A percentile compares a stretch with the other conserved stretches of the same genome.
phyloP scores from a whole-genome alignment of 495 filamentous ascomycete genomes.

The Diplogelasinospora grovesii region DNA sequence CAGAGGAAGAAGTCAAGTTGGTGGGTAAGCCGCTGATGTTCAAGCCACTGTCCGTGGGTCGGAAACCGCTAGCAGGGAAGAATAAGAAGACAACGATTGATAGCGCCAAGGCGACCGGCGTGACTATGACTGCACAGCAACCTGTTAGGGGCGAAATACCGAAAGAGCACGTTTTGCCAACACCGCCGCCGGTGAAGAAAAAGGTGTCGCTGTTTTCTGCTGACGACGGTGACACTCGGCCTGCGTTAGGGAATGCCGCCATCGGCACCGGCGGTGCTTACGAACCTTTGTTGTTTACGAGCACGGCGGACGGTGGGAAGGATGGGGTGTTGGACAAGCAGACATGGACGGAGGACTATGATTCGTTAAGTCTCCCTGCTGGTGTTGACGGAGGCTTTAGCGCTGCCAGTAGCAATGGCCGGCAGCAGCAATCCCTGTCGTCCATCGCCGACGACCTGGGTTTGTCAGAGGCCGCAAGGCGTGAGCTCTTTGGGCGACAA shows the following conservation, averaged over 20 bases:
- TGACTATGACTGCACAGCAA: slow-evolving; percentile 3
- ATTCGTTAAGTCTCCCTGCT: too few relatives aligned
- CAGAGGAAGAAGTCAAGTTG: slow-evolving; percentile 56
- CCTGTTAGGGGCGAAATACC: background rate
- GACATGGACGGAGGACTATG: too few relatives aligned
- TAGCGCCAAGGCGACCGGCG: background rate
- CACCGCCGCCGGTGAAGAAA: slow-evolving; percentile 25
- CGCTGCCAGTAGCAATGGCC: too few relatives aligned
- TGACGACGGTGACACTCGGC: slow-evolving; percentile 17
- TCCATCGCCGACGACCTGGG: slow-evolving; percentile 66
- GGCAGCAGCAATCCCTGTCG: slow-evolving; percentile 45
- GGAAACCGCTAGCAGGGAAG: slow-evolving; percentile 35
- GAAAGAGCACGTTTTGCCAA: too few relatives aligned
- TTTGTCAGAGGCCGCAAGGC: slow-evolving; percentile 62
- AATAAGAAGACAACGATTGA: slow-evolving; percentile 10
- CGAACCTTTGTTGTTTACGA: slow-evolving; percentile 38
- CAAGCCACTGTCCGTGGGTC: slow-evolving; percentile 72
- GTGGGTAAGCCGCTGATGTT: slow-evolving; percentile 80
- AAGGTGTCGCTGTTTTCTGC: slow-evolving; percentile 42
- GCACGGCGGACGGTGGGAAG: too few relatives aligned
- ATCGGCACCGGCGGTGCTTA: slow-evolving; percentile 22
- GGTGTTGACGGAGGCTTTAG: too few relatives aligned
- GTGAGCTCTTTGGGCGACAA: slow-evolving; percentile 70
- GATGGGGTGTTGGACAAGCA: too few relatives aligned
- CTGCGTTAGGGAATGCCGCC: background rate